Conservation (phyloP, 148 eudicot genomes). For the Rhododendron ovatum region DNA sequence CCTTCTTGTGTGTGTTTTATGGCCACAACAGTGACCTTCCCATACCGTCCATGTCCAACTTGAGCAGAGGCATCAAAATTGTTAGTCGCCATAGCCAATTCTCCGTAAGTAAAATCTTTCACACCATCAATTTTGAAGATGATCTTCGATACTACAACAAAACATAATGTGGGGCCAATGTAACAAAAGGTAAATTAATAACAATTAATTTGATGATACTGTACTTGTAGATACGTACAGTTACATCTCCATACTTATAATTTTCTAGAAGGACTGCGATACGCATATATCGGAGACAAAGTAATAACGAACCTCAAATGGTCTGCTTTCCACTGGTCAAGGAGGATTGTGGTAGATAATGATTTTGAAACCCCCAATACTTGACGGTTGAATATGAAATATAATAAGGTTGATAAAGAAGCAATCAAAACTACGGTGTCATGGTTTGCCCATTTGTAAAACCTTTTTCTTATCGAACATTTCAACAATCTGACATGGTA, state of each 20-base stretch:
- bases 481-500: no score
- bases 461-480: no score
- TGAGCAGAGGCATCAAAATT: constrained; percentile 48
- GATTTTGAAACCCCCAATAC: no score
- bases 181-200: not conserved
- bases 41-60: constrained; percentile 94
- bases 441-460: no score
- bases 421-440: no score
- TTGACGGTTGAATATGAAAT: no score
- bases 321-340: no score
- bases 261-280: not conserved
- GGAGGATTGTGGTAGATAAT: not conserved
- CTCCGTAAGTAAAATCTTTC: constrained; percentile 61
- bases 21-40: constrained; percentile 72
- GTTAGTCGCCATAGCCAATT: constrained; percentile 58
- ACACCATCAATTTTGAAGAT: constrained; percentile 71
- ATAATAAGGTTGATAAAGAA: no score
- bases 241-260: not conserved
- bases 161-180: not conserved
- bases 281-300: not conserved
- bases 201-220: no score
- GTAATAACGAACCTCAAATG: constrained; percentile 18
- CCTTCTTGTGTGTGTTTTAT: constrained; percentile 86
- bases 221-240: not conserved
- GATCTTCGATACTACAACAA: constrained; percentile 54